These are phyloP conservation scores for Saturnispora ahearnii DNA, from an alignment of 805 yeast genomes.

Conservation along the genomic window DNA sequence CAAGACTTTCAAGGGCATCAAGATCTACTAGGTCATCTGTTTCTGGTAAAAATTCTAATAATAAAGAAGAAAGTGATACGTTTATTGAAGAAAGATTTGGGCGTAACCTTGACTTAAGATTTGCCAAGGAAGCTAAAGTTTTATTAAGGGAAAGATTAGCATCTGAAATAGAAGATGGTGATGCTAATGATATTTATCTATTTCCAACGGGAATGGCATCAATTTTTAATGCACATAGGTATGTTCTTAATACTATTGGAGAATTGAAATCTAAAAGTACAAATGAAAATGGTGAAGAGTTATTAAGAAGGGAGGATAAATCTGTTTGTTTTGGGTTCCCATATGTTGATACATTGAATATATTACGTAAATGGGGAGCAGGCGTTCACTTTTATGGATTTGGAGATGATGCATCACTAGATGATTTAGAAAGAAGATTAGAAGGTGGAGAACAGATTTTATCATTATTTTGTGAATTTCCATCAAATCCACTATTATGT, in stretches of 20 bases:
- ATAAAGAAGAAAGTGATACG: constrained; percentile 43
- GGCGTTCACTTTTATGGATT: constrained; percentile 81
- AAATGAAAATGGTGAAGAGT: constrained; percentile 10
- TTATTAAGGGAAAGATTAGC: constrained; percentile 71
- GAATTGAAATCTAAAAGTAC: constrained; percentile 9
- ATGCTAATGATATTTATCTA: constrained; percentile 64
- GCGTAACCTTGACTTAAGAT: constrained; percentile 71
- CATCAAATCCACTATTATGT: constrained; percentile 85
- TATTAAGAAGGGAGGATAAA: constrained; percentile 30
- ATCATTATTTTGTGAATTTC: constrained; percentile 85
- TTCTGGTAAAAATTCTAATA: constrained; percentile 7
- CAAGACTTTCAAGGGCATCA: constrained; percentile 14
- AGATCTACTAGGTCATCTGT: constrained; percentile 24
- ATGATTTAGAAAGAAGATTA: constrained; percentile 53
- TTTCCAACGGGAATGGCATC: constrained; percentile 93
- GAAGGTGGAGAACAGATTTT: constrained; percentile 58
- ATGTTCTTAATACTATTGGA: constrained; percentile 23
- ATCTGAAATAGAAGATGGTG: constrained; percentile 36
- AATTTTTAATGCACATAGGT: constrained; percentile 70
- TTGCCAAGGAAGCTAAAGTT: constrained; percentile 64
- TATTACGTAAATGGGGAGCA: constrained; percentile 82
- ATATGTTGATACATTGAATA: constrained; percentile 83
- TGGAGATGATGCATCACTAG: constrained; percentile 66
- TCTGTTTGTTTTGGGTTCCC: constrained; percentile 96
- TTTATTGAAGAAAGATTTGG: constrained; percentile 89